phyloP scores from a whole-genome alignment of 495 filamentous ascomycete genomes.

The Aspergillus ostianus region DNA sequence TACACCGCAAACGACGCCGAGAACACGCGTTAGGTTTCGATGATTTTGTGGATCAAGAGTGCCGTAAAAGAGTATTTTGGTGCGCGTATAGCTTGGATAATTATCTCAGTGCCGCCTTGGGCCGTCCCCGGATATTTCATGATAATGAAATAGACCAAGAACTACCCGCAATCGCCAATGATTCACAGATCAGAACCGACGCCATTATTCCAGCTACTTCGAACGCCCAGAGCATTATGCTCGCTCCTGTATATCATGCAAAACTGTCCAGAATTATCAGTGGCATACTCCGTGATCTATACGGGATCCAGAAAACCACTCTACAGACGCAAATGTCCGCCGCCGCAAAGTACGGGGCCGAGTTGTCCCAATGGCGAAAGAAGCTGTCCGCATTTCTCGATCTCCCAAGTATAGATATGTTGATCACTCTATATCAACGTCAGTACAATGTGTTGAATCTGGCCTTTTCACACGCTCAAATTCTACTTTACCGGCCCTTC shows the following conservation, averaged over 20 bases:
- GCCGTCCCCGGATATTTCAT: slow-evolving; percentile 41
- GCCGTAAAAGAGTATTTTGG: slow-evolving; percentile 49
- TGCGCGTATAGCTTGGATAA: slow-evolving; percentile 48
- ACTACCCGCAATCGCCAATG: slow-evolving; percentile 41
- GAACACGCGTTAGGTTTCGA: slow-evolving; percentile 13
- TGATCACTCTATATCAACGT: slow-evolving; percentile 26
- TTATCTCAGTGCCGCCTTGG: slow-evolving; percentile 44
- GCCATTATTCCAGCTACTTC: slow-evolving; percentile 21
- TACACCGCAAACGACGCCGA: slow-evolving; percentile 25
- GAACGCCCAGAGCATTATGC: slow-evolving; percentile 38
- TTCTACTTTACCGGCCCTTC: slow-evolving; percentile 27
- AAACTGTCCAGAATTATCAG: slow-evolving; percentile 30
- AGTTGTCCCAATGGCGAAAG: slow-evolving; percentile 19
- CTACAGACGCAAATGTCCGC: slow-evolving; percentile 12
- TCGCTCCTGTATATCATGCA: slow-evolving; percentile 39
- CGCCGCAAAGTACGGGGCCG: slow-evolving; percentile 15
- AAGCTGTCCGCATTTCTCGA: slow-evolving; percentile 23
- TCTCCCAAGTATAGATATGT: slow-evolving; percentile 21
- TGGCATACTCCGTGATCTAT: slow-evolving; percentile 25
- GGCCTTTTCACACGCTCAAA: slow-evolving; percentile 26
- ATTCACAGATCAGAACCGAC: slow-evolving; percentile 28
- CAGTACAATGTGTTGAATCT: slow-evolving; percentile 29
- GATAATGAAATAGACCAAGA: slow-evolving; percentile 48
- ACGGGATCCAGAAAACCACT: slow-evolving; percentile 16
- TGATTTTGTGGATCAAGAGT: slow-evolving; percentile 23